Conservation (phyloP, 345 rosid genomes). For the Hibiscus mutabilis region DNA sequence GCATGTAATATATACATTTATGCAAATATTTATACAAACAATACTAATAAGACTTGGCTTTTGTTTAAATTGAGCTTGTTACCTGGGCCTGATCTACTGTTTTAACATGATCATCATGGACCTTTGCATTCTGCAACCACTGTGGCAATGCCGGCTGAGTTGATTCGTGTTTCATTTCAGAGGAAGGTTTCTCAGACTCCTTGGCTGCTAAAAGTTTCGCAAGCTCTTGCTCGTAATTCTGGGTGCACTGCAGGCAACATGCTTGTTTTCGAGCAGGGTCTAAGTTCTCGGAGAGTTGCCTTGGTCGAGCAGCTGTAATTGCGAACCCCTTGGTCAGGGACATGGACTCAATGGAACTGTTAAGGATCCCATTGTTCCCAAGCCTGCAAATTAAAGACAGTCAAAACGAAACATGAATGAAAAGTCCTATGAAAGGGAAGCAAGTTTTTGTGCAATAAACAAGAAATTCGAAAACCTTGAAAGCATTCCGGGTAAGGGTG, state of each 20-base stretch:
- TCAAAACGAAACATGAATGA: too few species aligned
- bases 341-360: conserved; percentile 46
- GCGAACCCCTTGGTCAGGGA: conserved; percentile 49
- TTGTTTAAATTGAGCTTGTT: background rate
- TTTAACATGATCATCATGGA: conserved; percentile 25
- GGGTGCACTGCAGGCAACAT: conserved; percentile 62
- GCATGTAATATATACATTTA: background rate
- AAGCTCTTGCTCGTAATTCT: conserved; percentile 58
- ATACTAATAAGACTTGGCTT: background rate
- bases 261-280: conserved; percentile 37
- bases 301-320: conserved; percentile 23
- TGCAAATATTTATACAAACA: too few species aligned
- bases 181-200: conserved; percentile 34
- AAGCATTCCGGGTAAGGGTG: conserved; percentile 37
- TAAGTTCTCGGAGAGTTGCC: conserved; percentile 36
- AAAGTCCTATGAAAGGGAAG: too few species aligned
- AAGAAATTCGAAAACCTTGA: too few species aligned
- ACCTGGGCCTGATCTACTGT: conserved; percentile 38
- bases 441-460: too few species aligned
- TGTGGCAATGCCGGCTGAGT: conserved; percentile 42
- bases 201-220: conserved; percentile 28
- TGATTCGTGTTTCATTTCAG: conserved; percentile 42
- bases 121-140: conserved; percentile 77
- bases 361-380: conserved; percentile 46
- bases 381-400: too few species aligned